phyloP scores from a whole-genome alignment of 2,329 filamentous ascomycete genomes.

The Cladosporium oxysporum region DNA sequence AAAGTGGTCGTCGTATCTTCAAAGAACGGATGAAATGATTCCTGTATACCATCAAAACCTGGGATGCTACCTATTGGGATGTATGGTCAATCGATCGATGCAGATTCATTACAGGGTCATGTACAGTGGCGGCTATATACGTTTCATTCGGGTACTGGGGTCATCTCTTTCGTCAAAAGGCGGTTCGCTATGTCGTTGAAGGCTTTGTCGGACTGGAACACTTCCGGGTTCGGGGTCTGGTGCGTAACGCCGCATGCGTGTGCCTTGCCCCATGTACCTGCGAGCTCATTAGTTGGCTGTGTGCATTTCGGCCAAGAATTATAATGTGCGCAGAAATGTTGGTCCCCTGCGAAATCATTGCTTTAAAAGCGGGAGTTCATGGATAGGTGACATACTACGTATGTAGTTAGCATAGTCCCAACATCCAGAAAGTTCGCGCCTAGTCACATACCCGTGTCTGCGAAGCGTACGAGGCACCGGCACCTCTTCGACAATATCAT shows the following conservation, averaged over 20 bases:
- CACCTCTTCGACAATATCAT: constrained; percentile 5
- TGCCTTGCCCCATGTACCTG: constrained; percentile 16
- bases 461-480: background rate
- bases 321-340: background rate
- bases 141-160: background rate
- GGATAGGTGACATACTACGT: background rate
- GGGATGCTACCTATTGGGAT: background rate
- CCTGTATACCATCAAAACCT: no score
- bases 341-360: background rate
- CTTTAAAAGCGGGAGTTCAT: background rate
- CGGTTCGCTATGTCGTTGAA: constrained; percentile 6
- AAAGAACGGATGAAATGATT: no score
- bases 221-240: background rate
- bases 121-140: background rate
- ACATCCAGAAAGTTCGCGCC: background rate
- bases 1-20: no score
- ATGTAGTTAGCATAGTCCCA: background rate
- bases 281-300: background rate
- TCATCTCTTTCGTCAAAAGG: background rate
- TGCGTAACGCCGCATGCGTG: constrained; percentile 9
- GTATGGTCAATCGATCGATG: background rate
- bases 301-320: no score
- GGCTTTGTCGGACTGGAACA: constrained; percentile 6
- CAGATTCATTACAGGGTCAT: background rate
- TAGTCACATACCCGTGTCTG: background rate